A percentile compares a stretch with the other conserved stretches of the same genome.
Evolutionary conservation across 805 yeast species (phyloP).

Genomic region (Pichia gijzeniarum): DNA sequence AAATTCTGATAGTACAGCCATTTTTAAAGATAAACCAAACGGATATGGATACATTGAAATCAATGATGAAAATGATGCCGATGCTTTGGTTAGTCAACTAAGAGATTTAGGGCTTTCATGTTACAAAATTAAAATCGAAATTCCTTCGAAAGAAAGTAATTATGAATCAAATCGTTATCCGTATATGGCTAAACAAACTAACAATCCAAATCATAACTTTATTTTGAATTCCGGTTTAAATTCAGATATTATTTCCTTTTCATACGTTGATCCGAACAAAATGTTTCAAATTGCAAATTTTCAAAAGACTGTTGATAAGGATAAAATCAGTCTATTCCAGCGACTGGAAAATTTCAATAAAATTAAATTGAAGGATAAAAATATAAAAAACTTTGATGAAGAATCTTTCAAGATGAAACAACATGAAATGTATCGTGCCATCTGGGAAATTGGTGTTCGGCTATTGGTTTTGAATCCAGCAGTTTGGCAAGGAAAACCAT

Average conservation of each 20-base stretch:
- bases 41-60: slow-evolving; percentile 30
- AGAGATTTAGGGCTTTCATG: slow-evolving; percentile 21
- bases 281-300: slow-evolving; percentile 25
- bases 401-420: slow-evolving; percentile 4
- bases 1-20: slow-evolving; percentile 1
- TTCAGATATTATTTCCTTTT: slow-evolving; percentile 12
- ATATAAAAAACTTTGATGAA: slow-evolving; percentile 4
- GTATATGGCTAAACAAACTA: slow-evolving; percentile 1
- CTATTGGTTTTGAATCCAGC: slow-evolving; percentile 10
- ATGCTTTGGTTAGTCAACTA: slow-evolving; percentile 19
- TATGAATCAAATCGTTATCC: slow-evolving; percentile 12
- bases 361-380: slow-evolving; percentile 2
- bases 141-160: slow-evolving; percentile 16
- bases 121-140: slow-evolving; percentile 27
- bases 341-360: slow-evolving; percentile 12
- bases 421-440: slow-evolving; percentile 17
- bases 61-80: slow-evolving; percentile 21
- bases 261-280: slow-evolving; percentile 26
- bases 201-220: too few relatives aligned
- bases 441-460: slow-evolving; percentile 21
- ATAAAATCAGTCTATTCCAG: slow-evolving; percentile 12
- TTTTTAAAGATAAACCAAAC: slow-evolving; percentile 10
- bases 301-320: slow-evolving; percentile 19
- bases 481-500: slow-evolving; percentile 10
- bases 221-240: too few relatives aligned